Percentiles rank a stretch among this genome's conserved stretches.
These are phyloP conservation scores for Picea engelmannii DNA, from an alignment of 83 land plant species.

Conservation along the genomic window DNA sequence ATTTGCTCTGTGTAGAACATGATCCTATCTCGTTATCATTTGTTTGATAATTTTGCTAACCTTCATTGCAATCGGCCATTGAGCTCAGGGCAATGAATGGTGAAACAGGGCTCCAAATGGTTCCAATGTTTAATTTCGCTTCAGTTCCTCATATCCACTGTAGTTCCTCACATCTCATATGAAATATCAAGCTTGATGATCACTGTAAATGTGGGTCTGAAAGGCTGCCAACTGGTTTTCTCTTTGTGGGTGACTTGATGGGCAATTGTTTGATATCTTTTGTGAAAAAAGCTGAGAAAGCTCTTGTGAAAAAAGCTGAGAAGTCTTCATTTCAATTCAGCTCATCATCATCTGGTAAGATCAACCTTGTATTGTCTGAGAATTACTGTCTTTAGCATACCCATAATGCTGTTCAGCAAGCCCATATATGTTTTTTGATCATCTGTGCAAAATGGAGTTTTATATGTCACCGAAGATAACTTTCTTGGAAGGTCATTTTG, in stretches of 20 bases:
- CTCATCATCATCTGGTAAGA: conserved; percentile 8
- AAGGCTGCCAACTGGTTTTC: background rate
- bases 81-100: background rate
- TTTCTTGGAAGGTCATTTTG: background rate
- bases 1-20: background rate
- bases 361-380: background rate
- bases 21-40: background rate
- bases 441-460: background rate
- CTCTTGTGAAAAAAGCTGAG: background rate
- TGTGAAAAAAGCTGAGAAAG: background rate
- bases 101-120: background rate
- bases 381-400: background rate
- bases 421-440: background rate
- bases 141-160: no score
- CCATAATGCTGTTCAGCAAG: background rate
- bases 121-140: background rate
- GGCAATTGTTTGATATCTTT: conserved; percentile 7
- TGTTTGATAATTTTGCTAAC: background rate
- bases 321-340: background rate
- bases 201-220: conserved; percentile 9
- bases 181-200: background rate
- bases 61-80: no score
- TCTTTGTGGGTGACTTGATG: background rate
- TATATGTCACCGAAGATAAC: background rate
- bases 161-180: background rate